Conservation (phyloP, 2,329 filamentous ascomycete genomes). For the Alternaria arborescens region DNA sequence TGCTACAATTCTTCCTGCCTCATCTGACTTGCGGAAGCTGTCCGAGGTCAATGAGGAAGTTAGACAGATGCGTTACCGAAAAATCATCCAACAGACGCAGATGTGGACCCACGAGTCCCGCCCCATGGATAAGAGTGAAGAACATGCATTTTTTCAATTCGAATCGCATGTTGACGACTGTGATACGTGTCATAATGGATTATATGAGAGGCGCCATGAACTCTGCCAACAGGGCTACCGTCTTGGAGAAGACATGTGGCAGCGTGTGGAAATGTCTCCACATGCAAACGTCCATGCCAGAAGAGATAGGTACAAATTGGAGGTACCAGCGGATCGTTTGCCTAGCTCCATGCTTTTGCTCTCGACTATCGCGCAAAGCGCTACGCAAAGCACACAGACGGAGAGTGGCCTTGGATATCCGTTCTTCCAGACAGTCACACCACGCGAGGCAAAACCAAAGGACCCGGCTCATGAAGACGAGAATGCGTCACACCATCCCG, state of each 20-base stretch:
- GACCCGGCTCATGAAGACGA: neutral
- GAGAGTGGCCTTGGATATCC: too few species aligned
- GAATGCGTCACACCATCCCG: neutral
- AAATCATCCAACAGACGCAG: too few species aligned
- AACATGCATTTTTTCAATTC: slow-evolving; percentile 32
- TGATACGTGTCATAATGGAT: slow-evolving; percentile 24
- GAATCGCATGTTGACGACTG: slow-evolving; percentile 40
- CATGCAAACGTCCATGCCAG: slow-evolving; percentile 34
- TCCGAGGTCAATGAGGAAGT: slow-evolving; percentile 61
- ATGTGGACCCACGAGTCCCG: neutral
- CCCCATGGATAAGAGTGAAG: slow-evolving; percentile 25
- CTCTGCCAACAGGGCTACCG: slow-evolving; percentile 36
- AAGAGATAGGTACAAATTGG: slow-evolving; percentile 14
- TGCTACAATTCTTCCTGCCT: slow-evolving; percentile 21
- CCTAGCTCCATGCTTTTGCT: slow-evolving; percentile 30
- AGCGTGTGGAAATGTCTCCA: slow-evolving; percentile 33
- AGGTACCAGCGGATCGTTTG: slow-evolving; percentile 31
- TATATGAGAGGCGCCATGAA: neutral
- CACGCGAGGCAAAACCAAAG: neutral
- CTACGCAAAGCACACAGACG: neutral
- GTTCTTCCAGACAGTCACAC: too few species aligned
- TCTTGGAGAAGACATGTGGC: slow-evolving; percentile 29
- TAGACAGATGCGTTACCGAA: slow-evolving; percentile 48
- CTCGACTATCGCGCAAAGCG: slow-evolving; percentile 25
- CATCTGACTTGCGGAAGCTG: slow-evolving; percentile 33